Evolutionary conservation across 2,329 filamentous ascomycete species (phyloP).

Genomic region (Botrytis porri): DNA sequence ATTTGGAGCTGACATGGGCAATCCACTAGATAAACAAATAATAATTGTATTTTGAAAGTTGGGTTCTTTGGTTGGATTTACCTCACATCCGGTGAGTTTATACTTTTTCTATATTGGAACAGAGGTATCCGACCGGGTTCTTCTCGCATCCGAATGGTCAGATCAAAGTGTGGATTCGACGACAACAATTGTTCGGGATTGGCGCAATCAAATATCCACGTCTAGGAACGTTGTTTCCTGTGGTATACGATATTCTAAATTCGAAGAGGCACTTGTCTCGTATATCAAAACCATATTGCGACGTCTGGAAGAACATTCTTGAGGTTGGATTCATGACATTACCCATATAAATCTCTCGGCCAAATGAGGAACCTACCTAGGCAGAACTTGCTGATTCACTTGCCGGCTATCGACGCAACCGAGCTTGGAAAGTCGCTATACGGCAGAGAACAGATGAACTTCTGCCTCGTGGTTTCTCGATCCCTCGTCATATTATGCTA

Average conservation of each 20-base stretch:
- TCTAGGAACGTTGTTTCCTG: not conserved
- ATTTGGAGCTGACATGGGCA: constrained; percentile 4
- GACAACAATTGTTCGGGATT: constrained; percentile 1
- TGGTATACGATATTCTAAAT: not conserved
- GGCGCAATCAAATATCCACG: not conserved
- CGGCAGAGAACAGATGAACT: not conserved
- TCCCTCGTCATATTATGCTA: not conserved
- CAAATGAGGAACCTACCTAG: not conserved
- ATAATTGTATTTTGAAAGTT: constrained; percentile 15
- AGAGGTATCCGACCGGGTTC: constrained; percentile 8
- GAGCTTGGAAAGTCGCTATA: not conserved
- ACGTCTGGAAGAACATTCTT: not conserved
- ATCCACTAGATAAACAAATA: constrained; percentile 23
- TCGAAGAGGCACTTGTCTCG: not conserved
- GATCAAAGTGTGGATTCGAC: not conserved
- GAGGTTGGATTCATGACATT: not conserved
- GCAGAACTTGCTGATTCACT: constrained; percentile 8
- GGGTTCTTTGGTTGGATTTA: not conserved
- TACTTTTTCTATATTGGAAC: not conserved
- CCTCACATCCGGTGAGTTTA: constrained; percentile 19
- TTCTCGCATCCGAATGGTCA: not conserved
- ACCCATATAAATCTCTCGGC: not conserved
- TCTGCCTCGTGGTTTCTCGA: not conserved
- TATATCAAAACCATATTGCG: not conserved
- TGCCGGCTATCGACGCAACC: not conserved